Base-by-base conservation (phyloP, 169 alveolate genomes). In the Plasmodium relictum region DNA sequence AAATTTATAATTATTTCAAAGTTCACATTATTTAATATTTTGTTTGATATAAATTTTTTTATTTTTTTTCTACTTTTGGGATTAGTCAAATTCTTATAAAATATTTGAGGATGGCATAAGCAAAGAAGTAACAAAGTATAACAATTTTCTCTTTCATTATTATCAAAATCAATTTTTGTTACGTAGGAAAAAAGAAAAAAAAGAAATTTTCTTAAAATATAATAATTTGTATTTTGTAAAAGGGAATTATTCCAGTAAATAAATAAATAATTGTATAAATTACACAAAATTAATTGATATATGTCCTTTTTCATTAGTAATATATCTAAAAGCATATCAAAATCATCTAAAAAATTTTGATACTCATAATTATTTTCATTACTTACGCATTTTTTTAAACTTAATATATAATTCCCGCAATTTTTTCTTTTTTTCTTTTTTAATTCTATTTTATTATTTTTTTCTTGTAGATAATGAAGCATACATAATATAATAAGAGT, bases 261-360 rank as follows among this genome's bases (percentile, higher is more conserved):
- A 73, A 41, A 86, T 39, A 86, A 52, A 22, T 71, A 86, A 16
- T 39, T 66, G 58, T 71, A 86, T 48, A 86, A 86, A 0, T 42
- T 18, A 44, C 58, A 73, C 20, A 86, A 50, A 10, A 86, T 14
- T 31, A 86, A 26, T 66, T 86, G 88, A 41, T 31, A 86, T 65
- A 71, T 50, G n/a, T 86, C 74, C 31, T 71, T 86, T 44, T 71
- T 37, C 41, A 86, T 48, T 26, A 86, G 52, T 24, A 86, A 50
- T 4, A 52, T 59, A 73, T 86, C 76, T 39, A 86, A 50, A 20
- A 69, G 16, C 37, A 59, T 58, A 10, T 80, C 85, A 68, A 80
- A 80, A 31, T 65, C 72, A 14, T 80, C 69, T 18, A 80, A 62
- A 68, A 66, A 80, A 80, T 52, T 68, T 52, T 80, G 85, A 44